Conservation (phyloP, 164 flowering plant genomes). For the Vitis amurensis region DNA sequence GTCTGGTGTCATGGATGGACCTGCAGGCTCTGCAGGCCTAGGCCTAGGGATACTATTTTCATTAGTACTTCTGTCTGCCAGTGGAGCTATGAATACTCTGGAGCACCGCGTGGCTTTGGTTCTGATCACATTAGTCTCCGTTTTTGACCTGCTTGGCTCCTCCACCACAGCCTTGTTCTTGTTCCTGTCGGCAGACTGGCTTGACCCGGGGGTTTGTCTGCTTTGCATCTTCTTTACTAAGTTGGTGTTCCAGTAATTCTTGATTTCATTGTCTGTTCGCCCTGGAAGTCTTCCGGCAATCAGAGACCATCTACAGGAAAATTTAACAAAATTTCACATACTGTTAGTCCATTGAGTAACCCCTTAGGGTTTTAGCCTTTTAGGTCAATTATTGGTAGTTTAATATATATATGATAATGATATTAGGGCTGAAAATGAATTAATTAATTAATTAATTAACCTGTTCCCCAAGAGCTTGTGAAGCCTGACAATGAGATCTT, state of each 20-base stretch:
- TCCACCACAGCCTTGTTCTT: too few relatives aligned
- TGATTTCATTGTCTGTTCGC: slow-evolving; percentile 45
- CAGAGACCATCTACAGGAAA: slow-evolving; percentile 34
- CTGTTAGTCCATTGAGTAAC: too few relatives aligned
- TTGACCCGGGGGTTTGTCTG: neutral
- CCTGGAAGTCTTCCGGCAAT: slow-evolving; percentile 47
- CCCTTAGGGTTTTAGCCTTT: neutral
- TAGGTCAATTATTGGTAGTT: too few relatives aligned
- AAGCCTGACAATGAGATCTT: slow-evolving; percentile 40
- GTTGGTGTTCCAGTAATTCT: slow-evolving; percentile 41
- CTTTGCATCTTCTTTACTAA: slow-evolving; percentile 20
- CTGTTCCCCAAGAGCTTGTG: slow-evolving; percentile 40
- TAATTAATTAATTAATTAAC: slow-evolving; percentile 7
- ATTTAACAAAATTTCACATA: neutral
- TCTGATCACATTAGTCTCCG: too few relatives aligned
- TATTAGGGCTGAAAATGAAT: too few relatives aligned
- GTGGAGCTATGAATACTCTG: neutral
- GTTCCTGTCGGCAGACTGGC: neutral
- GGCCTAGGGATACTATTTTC: too few relatives aligned
- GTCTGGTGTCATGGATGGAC: too few relatives aligned
- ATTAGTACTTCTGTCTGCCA: neutral
- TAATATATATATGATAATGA: neutral
- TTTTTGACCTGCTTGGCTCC: too few relatives aligned
- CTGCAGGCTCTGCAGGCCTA: neutral
- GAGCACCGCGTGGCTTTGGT: neutral